Base-by-base conservation (phyloP, 352 stramenopile species). In the Peronospora belbahrii region DNA sequence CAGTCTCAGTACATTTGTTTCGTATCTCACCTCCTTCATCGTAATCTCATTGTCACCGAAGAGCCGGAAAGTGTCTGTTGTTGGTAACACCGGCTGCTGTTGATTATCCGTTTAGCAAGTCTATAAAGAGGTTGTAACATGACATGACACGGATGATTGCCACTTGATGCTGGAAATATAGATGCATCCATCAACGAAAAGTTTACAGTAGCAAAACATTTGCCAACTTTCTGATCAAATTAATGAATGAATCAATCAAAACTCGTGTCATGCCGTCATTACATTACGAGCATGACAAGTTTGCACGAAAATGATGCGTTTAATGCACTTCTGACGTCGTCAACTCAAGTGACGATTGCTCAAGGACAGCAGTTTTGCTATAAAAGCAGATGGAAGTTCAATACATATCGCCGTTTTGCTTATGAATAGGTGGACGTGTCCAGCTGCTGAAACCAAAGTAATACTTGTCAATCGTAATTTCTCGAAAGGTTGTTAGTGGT, bases 361-460 rank as follows among this genome's bases (percentile, higher is more conserved):
- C 50, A 58, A 52, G 42, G 42, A 20, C 50, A 14, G 50, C 22
- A 14, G 18, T 7, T 37, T 17, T 63, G 55, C 48, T 42, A 43
- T 25, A 40, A 59, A 59, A 63, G 49, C 55, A 63, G 48, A 36
- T 63, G 55, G 42, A 48, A 17, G 7, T 18, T 11, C 23, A 8
- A 27, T 27, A 27, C 23, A 8, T 10, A 27, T n/a, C n/a, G 23
- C 23, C 23, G 23, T n/a, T n/a, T n/a, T n/a, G n/a, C n/a, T n/a
- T n/a, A n/a, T n/a, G n/a, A n/a, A n/a, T 37, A 42, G 41, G 38
- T 52, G 53, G 30, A 32, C 23, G 19, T 4, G 31, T 23, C 35
- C 48, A 59, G 55, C 54, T 48, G 49, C 31, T 32, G 24, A 30
- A 19, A 20, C 54, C 59, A 59, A 63, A 27, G 23, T 48, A 63